These are phyloP conservation scores for Dryas integrifolia DNA, from an alignment of 331 rosid species.

Conservation along the genomic window DNA sequence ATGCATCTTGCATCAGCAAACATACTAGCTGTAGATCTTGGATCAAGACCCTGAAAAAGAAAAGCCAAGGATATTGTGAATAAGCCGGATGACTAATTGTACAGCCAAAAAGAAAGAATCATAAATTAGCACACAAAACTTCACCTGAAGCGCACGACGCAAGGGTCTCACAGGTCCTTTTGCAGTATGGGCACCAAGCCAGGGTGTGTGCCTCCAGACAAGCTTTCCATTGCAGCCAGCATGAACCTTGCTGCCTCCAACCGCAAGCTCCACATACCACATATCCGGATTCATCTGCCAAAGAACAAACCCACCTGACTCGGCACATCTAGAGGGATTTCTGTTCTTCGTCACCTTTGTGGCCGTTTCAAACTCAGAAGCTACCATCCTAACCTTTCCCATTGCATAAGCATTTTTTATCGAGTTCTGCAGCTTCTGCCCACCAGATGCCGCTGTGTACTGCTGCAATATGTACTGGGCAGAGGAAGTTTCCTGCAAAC, in stretches of 20 bases:
- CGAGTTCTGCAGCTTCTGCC: constrained; percentile 83
- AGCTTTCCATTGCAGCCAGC: constrained; percentile 97
- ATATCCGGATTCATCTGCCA: constrained; percentile 99
- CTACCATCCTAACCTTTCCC: constrained; percentile 96
- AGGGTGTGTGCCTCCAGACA: constrained; percentile 98
- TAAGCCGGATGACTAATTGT: not conserved
- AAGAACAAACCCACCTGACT: constrained; percentile 95
- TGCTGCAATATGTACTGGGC: constrained; percentile 99
- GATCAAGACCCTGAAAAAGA: constrained; percentile 80
- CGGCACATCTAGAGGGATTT: constrained; percentile 68
- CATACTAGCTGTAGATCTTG: constrained; percentile 90
- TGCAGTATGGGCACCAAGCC: constrained; percentile 97
- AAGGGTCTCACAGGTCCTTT: constrained; percentile 96
- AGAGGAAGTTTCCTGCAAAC: constrained; percentile 85
- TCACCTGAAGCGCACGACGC: constrained; percentile 99
- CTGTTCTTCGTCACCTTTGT: constrained; percentile 70
- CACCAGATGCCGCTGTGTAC: constrained; percentile 92
- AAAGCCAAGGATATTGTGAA: not conserved
- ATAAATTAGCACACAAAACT: not conserved
- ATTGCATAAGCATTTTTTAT: constrained; percentile 90
- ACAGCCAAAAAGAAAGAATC: not conserved
- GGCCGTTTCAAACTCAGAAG: constrained; percentile 95
- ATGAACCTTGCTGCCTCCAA: constrained; percentile 91
- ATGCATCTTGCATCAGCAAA: constrained; percentile 86
- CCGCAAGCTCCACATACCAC: constrained; percentile 99